These are phyloP conservation scores for Crepidotus variabilis DNA, from an alignment of 768 basidiomycete species.

Conservation along the genomic window DNA sequence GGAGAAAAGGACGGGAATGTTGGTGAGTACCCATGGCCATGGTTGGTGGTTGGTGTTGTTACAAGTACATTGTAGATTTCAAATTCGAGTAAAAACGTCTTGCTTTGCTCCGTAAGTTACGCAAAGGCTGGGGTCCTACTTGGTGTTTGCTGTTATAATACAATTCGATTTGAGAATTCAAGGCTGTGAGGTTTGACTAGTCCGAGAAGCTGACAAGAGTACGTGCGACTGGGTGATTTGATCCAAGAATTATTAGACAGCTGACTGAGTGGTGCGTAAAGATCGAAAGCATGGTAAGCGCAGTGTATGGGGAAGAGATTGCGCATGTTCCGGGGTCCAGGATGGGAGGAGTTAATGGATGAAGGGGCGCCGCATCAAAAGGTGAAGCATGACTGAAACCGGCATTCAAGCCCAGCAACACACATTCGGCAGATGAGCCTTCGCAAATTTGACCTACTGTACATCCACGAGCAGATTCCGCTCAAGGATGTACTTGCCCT, in stretches of 20 bases:
- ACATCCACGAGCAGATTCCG: constrained; percentile 86
- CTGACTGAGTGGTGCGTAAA: not conserved
- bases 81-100: not conserved
- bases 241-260: not conserved
- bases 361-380: not conserved
- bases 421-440: not conserved
- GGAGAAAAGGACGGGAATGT: not conserved
- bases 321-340: not conserved
- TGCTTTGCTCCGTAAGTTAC: not conserved
- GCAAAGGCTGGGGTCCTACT: not conserved
- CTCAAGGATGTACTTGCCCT: constrained; percentile 97
- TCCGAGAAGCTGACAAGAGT: not conserved
- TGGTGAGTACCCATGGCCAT: not conserved
- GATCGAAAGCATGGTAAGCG: not conserved
- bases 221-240: not conserved
- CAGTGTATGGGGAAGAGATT: too few species aligned
- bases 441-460: constrained; percentile 40
- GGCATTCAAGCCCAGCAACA: not conserved
- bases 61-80: not conserved
- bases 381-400: not conserved
- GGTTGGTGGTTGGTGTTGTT: not conserved
- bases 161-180: not conserved
- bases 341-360: not conserved
- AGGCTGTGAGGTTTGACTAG: not conserved
- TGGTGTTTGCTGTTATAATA: not conserved